Conservation (phyloP, 139 green algal species). For the Picochlorum sp. region DNA sequence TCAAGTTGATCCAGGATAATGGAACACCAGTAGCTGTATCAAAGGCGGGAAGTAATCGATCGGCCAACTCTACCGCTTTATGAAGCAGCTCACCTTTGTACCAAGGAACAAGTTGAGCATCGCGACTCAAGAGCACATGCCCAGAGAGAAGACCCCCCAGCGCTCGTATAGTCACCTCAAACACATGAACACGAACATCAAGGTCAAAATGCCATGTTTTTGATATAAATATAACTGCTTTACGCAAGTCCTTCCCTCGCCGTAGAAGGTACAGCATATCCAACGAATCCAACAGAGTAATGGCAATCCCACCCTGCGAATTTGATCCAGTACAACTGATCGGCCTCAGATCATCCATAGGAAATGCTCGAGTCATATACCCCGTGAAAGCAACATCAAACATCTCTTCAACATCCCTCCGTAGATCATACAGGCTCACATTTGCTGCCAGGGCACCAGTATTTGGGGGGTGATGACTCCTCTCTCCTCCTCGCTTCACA, state of each 20-base stretch:
- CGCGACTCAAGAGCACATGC: slow-evolving; percentile 30
- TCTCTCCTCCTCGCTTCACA: too few relatives aligned
- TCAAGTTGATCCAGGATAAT: slow-evolving; percentile 62
- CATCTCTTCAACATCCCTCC: slow-evolving; percentile 36
- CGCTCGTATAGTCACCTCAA: slow-evolving; percentile 62
- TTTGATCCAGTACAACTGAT: slow-evolving; percentile 61
- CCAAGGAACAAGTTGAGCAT: slow-evolving; percentile 9
- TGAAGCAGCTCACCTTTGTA: slow-evolving; percentile 55
- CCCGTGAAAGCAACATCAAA: slow-evolving; percentile 54
- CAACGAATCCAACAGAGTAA: slow-evolving; percentile 77
- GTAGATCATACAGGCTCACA: too few relatives aligned
- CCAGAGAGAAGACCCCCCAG: slow-evolving; percentile 45
- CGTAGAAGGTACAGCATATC: slow-evolving; percentile 63
- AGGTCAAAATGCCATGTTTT: slow-evolving; percentile 44
- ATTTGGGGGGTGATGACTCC: too few relatives aligned
- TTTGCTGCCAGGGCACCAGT: too few relatives aligned
- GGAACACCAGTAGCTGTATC: slow-evolving; percentile 67
- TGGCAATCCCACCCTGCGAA: slow-evolving; percentile 70
- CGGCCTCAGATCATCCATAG: slow-evolving; percentile 73
- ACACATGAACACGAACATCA: slow-evolving; percentile 43
- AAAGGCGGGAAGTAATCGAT: slow-evolving; percentile 75
- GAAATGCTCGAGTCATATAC: slow-evolving; percentile 72
- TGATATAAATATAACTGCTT: slow-evolving; percentile 42
- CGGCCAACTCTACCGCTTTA: slow-evolving; percentile 50
- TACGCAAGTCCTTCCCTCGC: slow-evolving; percentile 23